Conservation (phyloP, 805 yeast genomes). For the Ogataea sp. region DNA sequence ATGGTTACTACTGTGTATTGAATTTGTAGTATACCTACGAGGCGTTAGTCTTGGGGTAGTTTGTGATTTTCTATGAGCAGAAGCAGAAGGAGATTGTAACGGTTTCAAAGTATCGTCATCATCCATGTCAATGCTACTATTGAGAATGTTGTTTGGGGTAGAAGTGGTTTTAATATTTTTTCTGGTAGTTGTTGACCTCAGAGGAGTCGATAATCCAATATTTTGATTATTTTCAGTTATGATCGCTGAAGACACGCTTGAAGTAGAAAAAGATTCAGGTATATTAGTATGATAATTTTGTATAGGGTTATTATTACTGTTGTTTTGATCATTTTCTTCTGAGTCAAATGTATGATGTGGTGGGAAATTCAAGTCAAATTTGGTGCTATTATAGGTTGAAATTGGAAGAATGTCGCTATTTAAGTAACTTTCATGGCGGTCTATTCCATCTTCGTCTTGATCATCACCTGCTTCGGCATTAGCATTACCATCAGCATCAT, state of each 20-base stretch:
- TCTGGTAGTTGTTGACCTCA: not conserved
- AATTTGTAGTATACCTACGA: constrained; percentile 7
- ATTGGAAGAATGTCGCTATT: constrained; percentile 17
- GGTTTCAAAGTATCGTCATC: too few relatives aligned
- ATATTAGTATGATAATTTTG: too few relatives aligned
- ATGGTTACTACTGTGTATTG: constrained; percentile 9
- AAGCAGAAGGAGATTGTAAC: not conserved
- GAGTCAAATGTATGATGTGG: too few relatives aligned
- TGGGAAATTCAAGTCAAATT: constrained; percentile 21
- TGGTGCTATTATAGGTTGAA: constrained; percentile 9
- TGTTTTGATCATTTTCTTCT: too few relatives aligned
- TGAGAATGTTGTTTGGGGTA: constrained; percentile 12
- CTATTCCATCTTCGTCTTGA: not conserved
- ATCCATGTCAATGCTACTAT: too few relatives aligned
- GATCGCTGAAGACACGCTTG: constrained; percentile 26
- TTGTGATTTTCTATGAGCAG: constrained; percentile 1
- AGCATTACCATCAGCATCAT: not conserved
- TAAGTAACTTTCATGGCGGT: too few relatives aligned
- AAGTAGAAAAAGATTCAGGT: constrained; percentile 24
- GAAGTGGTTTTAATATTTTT: constrained; percentile 4
- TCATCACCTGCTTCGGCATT: not conserved
- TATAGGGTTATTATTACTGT: too few relatives aligned
- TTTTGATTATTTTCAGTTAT: too few relatives aligned
- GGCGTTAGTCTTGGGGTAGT: constrained; percentile 11
- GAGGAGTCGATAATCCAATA: not conserved